Conservation (phyloP, 2,329 filamentous ascomycete genomes). For the Mollisia scopiformis region DNA sequence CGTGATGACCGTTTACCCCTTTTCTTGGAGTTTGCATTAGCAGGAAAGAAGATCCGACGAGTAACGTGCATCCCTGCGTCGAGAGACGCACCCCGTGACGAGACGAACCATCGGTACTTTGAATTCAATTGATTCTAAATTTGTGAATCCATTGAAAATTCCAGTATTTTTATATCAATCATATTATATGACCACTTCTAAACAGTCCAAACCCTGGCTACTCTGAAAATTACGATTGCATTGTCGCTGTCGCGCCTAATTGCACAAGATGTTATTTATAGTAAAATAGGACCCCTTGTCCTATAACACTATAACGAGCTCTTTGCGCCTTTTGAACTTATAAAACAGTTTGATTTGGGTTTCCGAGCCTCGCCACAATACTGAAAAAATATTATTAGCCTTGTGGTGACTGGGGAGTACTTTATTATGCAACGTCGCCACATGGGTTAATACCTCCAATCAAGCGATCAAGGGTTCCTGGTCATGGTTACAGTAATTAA, state of each 20-base stretch:
- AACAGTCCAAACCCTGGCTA: slow-evolving; percentile 12
- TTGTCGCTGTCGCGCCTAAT: slow-evolving; percentile 14
- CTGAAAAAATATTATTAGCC: slow-evolving; percentile 14
- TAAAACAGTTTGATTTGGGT: slow-evolving; percentile 25
- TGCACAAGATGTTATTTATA: slow-evolving; percentile 12
- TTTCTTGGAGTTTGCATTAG: background rate
- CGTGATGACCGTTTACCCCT: background rate
- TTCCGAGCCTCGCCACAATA: slow-evolving; percentile 22
- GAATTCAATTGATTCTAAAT: slow-evolving; percentile 6
- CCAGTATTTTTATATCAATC: slow-evolving; percentile 4
- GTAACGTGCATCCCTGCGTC: background rate
- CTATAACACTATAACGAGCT: slow-evolving; percentile 24
- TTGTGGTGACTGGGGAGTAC: slow-evolving; percentile 7
- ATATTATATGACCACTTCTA: slow-evolving; percentile 5
- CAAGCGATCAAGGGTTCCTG: slow-evolving; percentile 1
- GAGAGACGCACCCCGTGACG: slow-evolving; percentile 5
- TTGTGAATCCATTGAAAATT: slow-evolving; percentile 5
- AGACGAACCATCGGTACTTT: slow-evolving; percentile 2
- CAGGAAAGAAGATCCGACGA: background rate
- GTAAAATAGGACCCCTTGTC: slow-evolving; percentile 17
- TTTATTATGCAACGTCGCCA: slow-evolving; percentile 11
- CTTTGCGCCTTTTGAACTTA: slow-evolving; percentile 24
- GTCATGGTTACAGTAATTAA: background rate
- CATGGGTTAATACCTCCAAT: background rate
- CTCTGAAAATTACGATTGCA: slow-evolving; percentile 22